Evolutionary conservation across 257 asterid genomes (phyloP).

Genomic region (Agastache rugosa): DNA sequence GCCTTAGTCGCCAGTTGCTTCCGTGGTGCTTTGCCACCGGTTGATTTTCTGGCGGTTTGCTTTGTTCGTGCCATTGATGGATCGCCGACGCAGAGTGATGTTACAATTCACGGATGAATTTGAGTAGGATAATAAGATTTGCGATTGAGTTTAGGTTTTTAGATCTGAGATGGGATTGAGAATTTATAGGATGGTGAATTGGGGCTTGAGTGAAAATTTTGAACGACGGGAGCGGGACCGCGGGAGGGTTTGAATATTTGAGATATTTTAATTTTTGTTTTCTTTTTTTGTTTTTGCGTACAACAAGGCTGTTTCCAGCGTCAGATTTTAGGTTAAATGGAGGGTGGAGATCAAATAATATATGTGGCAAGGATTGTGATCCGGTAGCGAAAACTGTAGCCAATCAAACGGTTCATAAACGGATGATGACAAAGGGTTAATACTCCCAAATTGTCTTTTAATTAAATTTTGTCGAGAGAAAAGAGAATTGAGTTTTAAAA

Average conservation of each 20-base stretch:
- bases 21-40: conserved; percentile 34
- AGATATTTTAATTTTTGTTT: not conserved
- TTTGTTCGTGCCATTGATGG: conserved; percentile 31
- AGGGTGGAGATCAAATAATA: not conserved
- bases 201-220: not conserved
- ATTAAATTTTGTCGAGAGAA: too few relatives aligned
- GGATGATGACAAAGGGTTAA: too few relatives aligned
- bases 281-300: not conserved
- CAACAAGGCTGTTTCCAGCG: not conserved
- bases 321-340: not conserved
- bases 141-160: not conserved
- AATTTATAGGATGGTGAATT: conserved; percentile 7
- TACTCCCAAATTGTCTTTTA: too few relatives aligned
- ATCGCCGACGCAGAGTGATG: not conserved
- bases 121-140: not conserved
- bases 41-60: conserved; percentile 34
- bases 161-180: not conserved
- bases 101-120: not conserved
- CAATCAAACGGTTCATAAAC: not conserved
- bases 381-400: not conserved
- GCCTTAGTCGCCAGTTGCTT: conserved; percentile 36
- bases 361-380: not conserved
- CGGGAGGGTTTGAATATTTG: not conserved
- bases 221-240: not conserved
- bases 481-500: too few relatives aligned